A percentile compares a stretch with the other conserved stretches of the same genome.
These are phyloP conservation scores for Suhomyces bribrorum DNA, from an alignment of 1,139 yeast species.

Conservation along the genomic window DNA sequence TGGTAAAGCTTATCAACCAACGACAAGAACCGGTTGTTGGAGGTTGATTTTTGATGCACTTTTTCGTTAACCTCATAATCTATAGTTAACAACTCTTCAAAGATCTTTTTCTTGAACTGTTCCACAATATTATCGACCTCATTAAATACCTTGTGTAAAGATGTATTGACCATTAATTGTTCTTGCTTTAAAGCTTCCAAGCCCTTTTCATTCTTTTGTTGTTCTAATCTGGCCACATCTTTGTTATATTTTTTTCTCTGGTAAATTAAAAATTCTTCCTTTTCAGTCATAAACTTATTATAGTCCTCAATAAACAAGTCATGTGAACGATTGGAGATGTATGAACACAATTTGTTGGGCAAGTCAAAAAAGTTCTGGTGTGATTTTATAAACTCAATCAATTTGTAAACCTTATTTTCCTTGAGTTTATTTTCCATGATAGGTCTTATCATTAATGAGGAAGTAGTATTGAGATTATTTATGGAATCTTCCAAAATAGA, in stretches of 20 bases:
- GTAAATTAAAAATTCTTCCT: slow-evolving; percentile 19
- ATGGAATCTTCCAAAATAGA: slow-evolving; percentile 48
- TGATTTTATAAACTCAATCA: slow-evolving; percentile 63
- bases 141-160: slow-evolving; percentile 53
- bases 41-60: not conserved
- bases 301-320: slow-evolving; percentile 72
- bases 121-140: slow-evolving; percentile 68
- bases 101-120: slow-evolving; percentile 61
- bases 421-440: slow-evolving; percentile 63
- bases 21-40: slow-evolving; percentile 45
- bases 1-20: slow-evolving; percentile 55
- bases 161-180: slow-evolving; percentile 33
- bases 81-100: slow-evolving; percentile 54
- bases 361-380: slow-evolving; percentile 70
- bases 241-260: slow-evolving; percentile 20
- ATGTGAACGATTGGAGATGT: slow-evolving; percentile 63
- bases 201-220: slow-evolving; percentile 18
- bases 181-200: slow-evolving; percentile 24
- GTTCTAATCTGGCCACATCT: slow-evolving; percentile 16
- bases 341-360: slow-evolving; percentile 59
- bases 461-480: slow-evolving; percentile 53
- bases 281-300: slow-evolving; percentile 50
- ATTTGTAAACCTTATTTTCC: slow-evolving; percentile 57
- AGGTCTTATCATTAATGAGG: slow-evolving; percentile 74
- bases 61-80: slow-evolving; percentile 34